Conservation (phyloP, 768 basidiomycete genomes). For the Boletus insuetus region DNA sequence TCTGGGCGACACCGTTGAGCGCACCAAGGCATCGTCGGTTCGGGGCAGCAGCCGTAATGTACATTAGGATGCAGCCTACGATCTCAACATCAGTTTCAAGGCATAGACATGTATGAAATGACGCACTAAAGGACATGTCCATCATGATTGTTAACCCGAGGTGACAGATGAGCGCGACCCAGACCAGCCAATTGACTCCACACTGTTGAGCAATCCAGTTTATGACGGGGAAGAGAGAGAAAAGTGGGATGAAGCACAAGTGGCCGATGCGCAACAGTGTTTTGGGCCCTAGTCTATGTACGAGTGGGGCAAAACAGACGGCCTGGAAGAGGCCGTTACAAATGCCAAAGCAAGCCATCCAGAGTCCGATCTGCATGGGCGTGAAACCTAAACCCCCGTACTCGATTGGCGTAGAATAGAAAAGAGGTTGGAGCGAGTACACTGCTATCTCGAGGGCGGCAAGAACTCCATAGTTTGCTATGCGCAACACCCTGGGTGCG, state of each 20-base stretch:
- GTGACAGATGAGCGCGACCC: constrained; percentile 27
- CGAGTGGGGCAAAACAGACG: constrained; percentile 32
- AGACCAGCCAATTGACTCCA: constrained; percentile 24
- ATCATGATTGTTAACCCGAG: constrained; percentile 19
- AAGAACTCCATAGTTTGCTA: constrained; percentile 38
- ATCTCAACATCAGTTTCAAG: constrained; percentile 3
- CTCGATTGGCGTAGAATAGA: constrained; percentile 36
- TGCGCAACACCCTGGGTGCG: constrained; percentile 27
- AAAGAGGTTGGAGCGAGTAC: constrained; percentile 38
- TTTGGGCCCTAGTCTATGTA: constrained; percentile 31
- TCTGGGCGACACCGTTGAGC: constrained; percentile 52
- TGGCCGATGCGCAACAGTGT: constrained; percentile 29
- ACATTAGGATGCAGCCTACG: constrained; percentile 67
- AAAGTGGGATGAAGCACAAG: constrained; percentile 28
- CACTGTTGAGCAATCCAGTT: constrained; percentile 26
- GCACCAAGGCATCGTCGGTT: constrained; percentile 66
- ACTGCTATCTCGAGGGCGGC: constrained; percentile 36
- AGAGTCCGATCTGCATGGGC: constrained; percentile 35
- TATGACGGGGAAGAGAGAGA: constrained; percentile 32
- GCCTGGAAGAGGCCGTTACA: constrained; percentile 32
- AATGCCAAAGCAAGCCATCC: constrained; percentile 36
- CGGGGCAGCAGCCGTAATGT: constrained; percentile 63
- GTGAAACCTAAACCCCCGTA: constrained; percentile 38
- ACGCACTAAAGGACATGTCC: constrained; percentile 35
- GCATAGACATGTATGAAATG: neutral